Evolutionary conservation across 257 asterid genomes (phyloP), one percentile per base, ranked within the genome.

Genomic region (Rhazya stricta): DNA sequence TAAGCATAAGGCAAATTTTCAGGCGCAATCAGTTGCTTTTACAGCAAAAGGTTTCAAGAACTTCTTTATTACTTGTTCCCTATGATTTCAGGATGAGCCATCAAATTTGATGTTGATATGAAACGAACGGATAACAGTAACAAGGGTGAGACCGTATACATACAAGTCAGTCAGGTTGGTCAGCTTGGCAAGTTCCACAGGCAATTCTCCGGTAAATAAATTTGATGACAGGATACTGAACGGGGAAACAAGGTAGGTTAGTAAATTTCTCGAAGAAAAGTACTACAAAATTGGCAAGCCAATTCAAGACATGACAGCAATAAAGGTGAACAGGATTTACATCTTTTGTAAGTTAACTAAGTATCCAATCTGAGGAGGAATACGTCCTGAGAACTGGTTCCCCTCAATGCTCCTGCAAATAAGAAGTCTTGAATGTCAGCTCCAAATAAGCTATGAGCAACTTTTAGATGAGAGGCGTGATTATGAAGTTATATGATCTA

Each of bases 391-490:
- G 84, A 92, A 88, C 9, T 39, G 84, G 77, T 92, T 92, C 63
- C 92, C 97, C 82, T 94, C 98, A 61, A 91, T 88, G 81, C 94
- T 94, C 89, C 99, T 94, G 90, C 79, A 72, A 78, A 56, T 62
- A 56, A 53, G 36, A 48, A 73, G 46, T 46, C 34, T n/a, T 72
- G 76, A 67, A 71, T 57, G 37, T 85, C 81, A 82, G 56, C 67
- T 48, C 45, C 45, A 65, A 58, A 67, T 6, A 70, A 6, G 62
- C 23, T 23, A 42, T 9, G 25, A 29, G 54, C 32, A 60, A 57
- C 37, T 66, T 72, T 61, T 53, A 8, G 3, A 67, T 3, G 19
- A 56, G 30, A 56, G 32, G 36, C 25, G 3, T 32, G 70, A 65
- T 36, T 19, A 37, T 13, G 0, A 30, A 36, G 45, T 34, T 48